Evolutionary conservation across 2,329 filamentous ascomycete genomes (phyloP).

Genomic region (Alternaria sp.): DNA sequence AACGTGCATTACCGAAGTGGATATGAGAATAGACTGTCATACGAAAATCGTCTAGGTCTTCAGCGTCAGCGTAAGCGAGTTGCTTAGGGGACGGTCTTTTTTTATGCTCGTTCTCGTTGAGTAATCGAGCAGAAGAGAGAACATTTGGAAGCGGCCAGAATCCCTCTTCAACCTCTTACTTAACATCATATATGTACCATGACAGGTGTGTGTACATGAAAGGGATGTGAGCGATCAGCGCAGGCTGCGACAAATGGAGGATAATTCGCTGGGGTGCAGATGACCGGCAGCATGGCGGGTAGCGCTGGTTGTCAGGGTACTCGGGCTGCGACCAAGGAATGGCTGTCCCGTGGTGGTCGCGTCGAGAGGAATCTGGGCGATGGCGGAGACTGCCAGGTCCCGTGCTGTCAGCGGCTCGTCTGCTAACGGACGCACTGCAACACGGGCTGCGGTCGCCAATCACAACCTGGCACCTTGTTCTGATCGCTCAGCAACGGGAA

Average conservation of each 20-base stretch:
- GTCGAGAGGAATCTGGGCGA: constrained; percentile 26
- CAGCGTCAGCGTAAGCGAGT: constrained; percentile 33
- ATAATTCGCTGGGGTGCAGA: constrained; percentile 37
- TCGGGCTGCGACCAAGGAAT: constrained; percentile 23
- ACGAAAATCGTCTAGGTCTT: constrained; percentile 26
- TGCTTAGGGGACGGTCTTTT: constrained; percentile 33
- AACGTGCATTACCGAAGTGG: constrained; percentile 41
- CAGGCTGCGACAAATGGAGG: constrained; percentile 34
- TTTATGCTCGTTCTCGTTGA: constrained; percentile 15
- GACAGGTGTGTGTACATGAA: constrained; percentile 30
- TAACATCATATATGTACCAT: constrained; percentile 39
- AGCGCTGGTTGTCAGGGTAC: constrained; percentile 31
- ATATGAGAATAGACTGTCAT: constrained; percentile 38
- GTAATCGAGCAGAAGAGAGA: neutral
- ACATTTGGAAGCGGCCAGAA: constrained; percentile 24
- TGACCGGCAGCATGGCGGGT: constrained; percentile 44
- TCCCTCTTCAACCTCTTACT: constrained; percentile 22
- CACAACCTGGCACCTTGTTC: constrained; percentile 33
- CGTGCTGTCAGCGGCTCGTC: constrained; percentile 36
- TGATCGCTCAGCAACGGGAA: constrained; percentile 40
- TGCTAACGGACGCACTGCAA: constrained; percentile 34
- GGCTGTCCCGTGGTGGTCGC: constrained; percentile 24
- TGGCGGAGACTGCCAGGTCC: constrained; percentile 35
- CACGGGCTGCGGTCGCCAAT: constrained; percentile 41
- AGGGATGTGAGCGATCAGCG: constrained; percentile 33